These are phyloP conservation scores for Botrytis elliptica DNA, from an alignment of 2,329 filamentous ascomycete species.

Conservation along the genomic window DNA sequence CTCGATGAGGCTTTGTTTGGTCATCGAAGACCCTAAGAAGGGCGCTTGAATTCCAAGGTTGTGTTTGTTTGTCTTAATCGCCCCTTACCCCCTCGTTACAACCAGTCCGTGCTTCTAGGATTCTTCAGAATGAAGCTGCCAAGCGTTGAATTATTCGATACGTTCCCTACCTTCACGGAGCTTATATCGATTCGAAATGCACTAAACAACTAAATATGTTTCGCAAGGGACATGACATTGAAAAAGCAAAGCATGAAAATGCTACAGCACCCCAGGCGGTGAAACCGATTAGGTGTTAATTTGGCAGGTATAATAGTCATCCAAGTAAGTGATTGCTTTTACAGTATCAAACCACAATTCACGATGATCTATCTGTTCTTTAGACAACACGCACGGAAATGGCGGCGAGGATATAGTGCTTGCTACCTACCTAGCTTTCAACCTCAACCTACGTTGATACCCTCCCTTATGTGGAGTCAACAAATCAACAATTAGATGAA, in stretches of 20 bases:
- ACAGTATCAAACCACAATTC: background rate
- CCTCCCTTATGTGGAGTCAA: background rate
- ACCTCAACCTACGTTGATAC: background rate
- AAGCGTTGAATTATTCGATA: constrained; percentile 8
- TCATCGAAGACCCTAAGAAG: constrained; percentile 21
- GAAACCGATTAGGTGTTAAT: constrained; percentile 2
- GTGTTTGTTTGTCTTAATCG: constrained; percentile 1
- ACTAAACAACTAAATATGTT: background rate
- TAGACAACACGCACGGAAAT: constrained; percentile 7
- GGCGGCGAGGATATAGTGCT: constrained; percentile 7
- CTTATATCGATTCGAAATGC: constrained; percentile 2
- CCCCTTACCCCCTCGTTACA: background rate
- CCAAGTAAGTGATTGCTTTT: background rate
- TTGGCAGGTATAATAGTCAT: background rate
- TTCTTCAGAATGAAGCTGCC: constrained; percentile 10
- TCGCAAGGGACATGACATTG: constrained; percentile 14
- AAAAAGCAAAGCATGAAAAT: constrained; percentile 7
- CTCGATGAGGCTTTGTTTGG: constrained; percentile 10
- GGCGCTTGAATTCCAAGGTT: constrained; percentile 21
- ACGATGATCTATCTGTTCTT: background rate
- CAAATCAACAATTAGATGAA: constrained; percentile 1
- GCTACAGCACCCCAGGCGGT: background rate
- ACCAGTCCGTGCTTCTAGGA: constrained; percentile 9
- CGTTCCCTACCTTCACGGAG: background rate
- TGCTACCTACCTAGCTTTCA: background rate